phyloP scores from a whole-genome alignment of 2,329 filamentous ascomycete species.

The Rugonectria rugulosa region DNA sequence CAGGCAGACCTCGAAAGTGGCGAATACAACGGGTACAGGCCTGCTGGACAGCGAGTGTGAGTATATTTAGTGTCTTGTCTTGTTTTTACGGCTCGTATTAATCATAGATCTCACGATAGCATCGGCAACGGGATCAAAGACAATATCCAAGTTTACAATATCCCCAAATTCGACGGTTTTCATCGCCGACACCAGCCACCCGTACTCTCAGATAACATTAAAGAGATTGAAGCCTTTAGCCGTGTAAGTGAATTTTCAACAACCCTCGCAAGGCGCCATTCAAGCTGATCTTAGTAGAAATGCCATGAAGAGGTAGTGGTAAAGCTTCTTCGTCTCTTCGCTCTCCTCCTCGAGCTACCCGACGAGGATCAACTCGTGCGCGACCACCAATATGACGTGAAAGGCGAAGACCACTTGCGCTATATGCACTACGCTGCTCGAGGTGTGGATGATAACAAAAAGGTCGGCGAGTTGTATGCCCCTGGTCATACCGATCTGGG shows the following conservation, averaged over 20 bases:
- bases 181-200: slow-evolving; percentile 9
- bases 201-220: slow-evolving; percentile 2
- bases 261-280: too few relatives aligned
- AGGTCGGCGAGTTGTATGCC: slow-evolving; percentile 45
- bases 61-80: too few relatives aligned
- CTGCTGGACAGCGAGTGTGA: too few relatives aligned
- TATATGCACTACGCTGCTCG: slow-evolving; percentile 59
- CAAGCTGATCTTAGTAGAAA: too few relatives aligned
- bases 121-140: too few relatives aligned
- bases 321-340: slow-evolving; percentile 8
- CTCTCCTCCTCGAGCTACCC: slow-evolving; percentile 10
- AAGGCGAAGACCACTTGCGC: slow-evolving; percentile 50
- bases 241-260: too few relatives aligned
- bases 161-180: slow-evolving; percentile 16
- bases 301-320: slow-evolving; percentile 8
- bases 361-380: slow-evolving; percentile 14
- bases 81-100: too few relatives aligned
- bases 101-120: too few relatives aligned
- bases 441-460: slow-evolving; percentile 50
- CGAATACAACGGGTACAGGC: slow-evolving; percentile 13
- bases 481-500: slow-evolving; percentile 63
- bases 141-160: slow-evolving; percentile 17
- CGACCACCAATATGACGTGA: slow-evolving; percentile 9
- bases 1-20: slow-evolving; percentile 8
- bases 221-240: too few relatives aligned